A percentile compares a stretch with the other conserved stretches of the same genome.
Evolutionary conservation across 2,329 filamentous ascomycete genomes (phyloP).

Genomic region (Aspergillus tanneri): DNA sequence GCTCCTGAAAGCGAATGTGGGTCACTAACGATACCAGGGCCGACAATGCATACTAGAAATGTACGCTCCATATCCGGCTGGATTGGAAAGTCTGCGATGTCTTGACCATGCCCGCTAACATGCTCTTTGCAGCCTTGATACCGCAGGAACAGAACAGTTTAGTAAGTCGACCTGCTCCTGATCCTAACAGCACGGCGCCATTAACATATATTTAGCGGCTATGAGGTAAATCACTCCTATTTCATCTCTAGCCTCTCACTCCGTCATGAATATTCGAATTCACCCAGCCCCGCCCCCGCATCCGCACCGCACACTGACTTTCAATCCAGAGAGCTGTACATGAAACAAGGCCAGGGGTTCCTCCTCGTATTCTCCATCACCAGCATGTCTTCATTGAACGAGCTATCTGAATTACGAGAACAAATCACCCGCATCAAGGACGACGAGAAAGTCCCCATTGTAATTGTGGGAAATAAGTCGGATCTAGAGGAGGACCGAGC

Average conservation of each 20-base stretch:
- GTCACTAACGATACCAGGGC: conserved; percentile 57
- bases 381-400: conserved; percentile 75
- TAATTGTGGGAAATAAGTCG: conserved; percentile 89
- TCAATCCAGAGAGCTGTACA: conserved; percentile 70
- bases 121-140: conserved; percentile 65
- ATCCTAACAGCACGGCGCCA: conserved; percentile 2
- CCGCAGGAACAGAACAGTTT: conserved; percentile 88
- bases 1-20: conserved; percentile 1
- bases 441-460: conserved; percentile 79
- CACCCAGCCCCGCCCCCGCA: background rate
- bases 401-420: conserved; percentile 77
- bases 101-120: conserved; percentile 7
- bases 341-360: conserved; percentile 91
- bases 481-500: conserved; percentile 83
- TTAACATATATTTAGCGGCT: conserved; percentile 45
- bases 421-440: conserved; percentile 91
- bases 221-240: conserved; percentile 51
- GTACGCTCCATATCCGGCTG: conserved; percentile 50
- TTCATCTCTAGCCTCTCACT: background rate
- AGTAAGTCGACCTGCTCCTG: conserved; percentile 57
- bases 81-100: background rate
- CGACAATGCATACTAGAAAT: conserved; percentile 89
- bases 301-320: conserved; percentile 12
- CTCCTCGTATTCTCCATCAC: conserved; percentile 91
- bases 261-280: background rate